Percentiles rank a stretch among this genome's conserved stretches.
phyloP scores from a whole-genome alignment of 2,329 filamentous ascomycete genomes.

The Botrytis elliptica region DNA sequence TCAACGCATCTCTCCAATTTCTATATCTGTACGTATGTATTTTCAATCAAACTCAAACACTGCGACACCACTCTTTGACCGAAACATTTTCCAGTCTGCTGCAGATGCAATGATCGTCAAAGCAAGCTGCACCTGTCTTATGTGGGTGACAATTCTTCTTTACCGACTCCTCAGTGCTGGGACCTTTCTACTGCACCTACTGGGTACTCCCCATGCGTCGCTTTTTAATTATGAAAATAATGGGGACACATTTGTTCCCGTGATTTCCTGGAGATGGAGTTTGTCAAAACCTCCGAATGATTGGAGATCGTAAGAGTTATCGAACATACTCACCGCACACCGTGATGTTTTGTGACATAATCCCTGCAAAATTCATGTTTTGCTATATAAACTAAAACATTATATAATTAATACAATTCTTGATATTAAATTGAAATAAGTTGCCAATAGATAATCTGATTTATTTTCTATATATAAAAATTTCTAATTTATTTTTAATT shows the following conservation, averaged over 20 bases:
- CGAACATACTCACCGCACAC: too few relatives aligned
- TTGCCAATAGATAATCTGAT: too few relatives aligned
- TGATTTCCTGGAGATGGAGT: conserved; percentile 12
- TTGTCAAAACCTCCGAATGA: not conserved
- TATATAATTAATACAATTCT: too few relatives aligned
- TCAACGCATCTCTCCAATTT: not conserved
- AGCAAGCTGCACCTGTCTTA: conserved; percentile 12
- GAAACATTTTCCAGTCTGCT: not conserved
- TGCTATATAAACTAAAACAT: too few relatives aligned
- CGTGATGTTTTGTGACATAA: too few relatives aligned
- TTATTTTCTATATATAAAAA: too few relatives aligned
- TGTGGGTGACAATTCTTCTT: conserved; percentile 13
- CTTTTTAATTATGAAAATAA: conserved; percentile 3
- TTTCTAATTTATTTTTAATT: too few relatives aligned
- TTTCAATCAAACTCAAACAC: not conserved
- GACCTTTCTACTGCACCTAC: conserved; percentile 8
- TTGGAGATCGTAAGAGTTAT: not conserved
- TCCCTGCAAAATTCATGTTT: too few relatives aligned
- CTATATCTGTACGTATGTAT: not conserved
- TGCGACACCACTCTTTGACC: not conserved
- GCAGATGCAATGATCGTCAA: conserved; percentile 21
- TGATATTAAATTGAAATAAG: too few relatives aligned
- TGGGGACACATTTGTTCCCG: conserved; percentile 20
- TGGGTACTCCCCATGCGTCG: conserved; percentile 7
- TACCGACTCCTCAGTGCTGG: conserved; percentile 22